phyloP scores from a whole-genome alignment of 2,329 filamentous ascomycete genomes.

The Sporothrix variecibatus region DNA sequence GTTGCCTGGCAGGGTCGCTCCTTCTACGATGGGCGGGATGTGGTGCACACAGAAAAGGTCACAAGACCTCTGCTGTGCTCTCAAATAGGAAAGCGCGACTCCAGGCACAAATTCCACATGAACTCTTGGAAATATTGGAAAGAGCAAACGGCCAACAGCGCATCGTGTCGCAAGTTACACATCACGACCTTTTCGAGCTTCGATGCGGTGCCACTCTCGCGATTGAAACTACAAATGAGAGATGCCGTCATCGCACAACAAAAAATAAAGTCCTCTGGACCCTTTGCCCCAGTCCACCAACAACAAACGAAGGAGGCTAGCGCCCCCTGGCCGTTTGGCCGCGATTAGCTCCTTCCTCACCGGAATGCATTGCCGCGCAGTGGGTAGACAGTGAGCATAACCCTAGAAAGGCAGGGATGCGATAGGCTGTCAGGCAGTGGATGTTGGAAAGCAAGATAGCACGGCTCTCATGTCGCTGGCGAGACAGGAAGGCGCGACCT shows the following conservation, averaged over 20 bases:
- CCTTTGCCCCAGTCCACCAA: background rate
- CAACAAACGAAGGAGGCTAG: background rate
- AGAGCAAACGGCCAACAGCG: background rate
- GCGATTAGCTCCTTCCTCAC: slow-evolving; percentile 1
- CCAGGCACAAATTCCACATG: background rate
- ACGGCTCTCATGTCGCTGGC: no score
- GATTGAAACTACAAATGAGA: background rate
- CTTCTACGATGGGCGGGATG: background rate
- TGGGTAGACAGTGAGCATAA: background rate
- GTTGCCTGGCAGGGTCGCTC: background rate
- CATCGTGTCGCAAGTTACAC: background rate
- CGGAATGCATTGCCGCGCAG: background rate
- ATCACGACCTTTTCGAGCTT: background rate
- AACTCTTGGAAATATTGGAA: background rate
- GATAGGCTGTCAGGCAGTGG: background rate
- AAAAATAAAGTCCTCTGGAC: background rate
- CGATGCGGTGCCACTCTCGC: background rate
- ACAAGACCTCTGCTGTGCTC: background rate
- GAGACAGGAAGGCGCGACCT: background rate
- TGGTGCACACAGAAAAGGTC: background rate
- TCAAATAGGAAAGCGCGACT: background rate
- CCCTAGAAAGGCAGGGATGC: background rate
- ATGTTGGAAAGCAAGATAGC: background rate
- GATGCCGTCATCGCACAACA: background rate
- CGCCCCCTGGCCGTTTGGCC: background rate